Evolutionary conservation across 208 protist genomes (phyloP).

Genomic region (Trypanosoma lewisi): DNA sequence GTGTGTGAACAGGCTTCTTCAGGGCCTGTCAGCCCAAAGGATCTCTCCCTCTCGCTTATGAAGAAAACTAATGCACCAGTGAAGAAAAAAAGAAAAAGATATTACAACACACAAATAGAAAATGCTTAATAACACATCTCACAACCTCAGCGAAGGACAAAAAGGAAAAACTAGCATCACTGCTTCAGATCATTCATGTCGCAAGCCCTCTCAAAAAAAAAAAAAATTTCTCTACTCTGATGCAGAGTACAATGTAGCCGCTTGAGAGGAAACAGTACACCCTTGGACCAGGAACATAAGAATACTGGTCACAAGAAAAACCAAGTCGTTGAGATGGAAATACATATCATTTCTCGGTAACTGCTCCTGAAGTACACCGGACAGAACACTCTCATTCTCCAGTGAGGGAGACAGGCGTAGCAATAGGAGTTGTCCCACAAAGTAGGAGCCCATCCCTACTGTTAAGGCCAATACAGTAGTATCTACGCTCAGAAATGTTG

Average conservation of each 20-base stretch:
- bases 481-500: conserved; percentile 53
- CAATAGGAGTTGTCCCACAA: conserved; percentile 67
- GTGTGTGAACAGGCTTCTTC: neutral
- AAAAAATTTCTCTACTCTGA: conserved; percentile 5
- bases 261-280: conserved; percentile 26
- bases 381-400: conserved; percentile 24
- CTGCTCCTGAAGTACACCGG: conserved; percentile 10
- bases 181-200: no score
- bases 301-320: conserved; percentile 46
- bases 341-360: conserved; percentile 13
- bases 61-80: no score
- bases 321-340: conserved; percentile 55
- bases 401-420: conserved; percentile 51
- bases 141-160: no score
- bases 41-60: no score
- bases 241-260: neutral
- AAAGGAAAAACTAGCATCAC: no score
- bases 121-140: no score
- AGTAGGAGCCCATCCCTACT: conserved; percentile 69
- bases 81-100: no score
- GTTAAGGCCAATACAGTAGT: conserved; percentile 59
- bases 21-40: no score
- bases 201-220: neutral
- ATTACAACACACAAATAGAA: no score
- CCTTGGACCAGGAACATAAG: conserved; percentile 37